Conservation (phyloP, 768 basidiomycete genomes). For the Lentinula edodes region DNA sequence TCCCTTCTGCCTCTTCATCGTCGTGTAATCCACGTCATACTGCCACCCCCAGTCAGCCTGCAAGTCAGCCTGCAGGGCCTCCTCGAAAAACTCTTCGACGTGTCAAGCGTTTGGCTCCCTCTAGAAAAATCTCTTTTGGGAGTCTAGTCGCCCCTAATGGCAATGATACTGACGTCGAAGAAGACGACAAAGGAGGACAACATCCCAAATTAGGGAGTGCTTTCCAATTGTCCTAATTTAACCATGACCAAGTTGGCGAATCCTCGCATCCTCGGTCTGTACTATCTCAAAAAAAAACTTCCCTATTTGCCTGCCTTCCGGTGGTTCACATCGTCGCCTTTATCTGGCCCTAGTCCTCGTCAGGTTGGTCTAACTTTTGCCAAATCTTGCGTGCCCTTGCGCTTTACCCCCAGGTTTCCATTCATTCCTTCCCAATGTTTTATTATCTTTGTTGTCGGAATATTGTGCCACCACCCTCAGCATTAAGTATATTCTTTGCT, state of each 20-base stretch:
- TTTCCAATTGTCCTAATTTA: conserved; percentile 43
- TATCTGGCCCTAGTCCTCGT: not conserved
- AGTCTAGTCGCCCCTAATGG: conserved; percentile 34
- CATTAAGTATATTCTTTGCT: not conserved
- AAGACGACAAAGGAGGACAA: conserved; percentile 27
- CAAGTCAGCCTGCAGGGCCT: conserved; percentile 9
- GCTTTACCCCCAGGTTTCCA: not conserved
- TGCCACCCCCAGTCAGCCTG: conserved; percentile 15
- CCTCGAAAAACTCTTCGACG: conserved; percentile 41
- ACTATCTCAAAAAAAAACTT: not conserved
- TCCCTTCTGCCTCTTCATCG: conserved; percentile 4
- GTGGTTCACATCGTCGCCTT: not conserved
- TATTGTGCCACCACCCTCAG: conserved; percentile 3
- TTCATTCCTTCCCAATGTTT: not conserved
- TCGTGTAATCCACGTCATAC: conserved; percentile 10
- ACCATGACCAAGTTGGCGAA: not conserved
- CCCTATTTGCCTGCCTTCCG: not conserved
- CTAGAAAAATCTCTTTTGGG: conserved; percentile 64
- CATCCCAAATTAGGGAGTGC: conserved; percentile 57
- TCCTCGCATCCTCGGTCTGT: not conserved
- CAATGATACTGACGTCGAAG: conserved; percentile 29
- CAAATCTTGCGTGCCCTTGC: not conserved
- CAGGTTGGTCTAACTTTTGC: not conserved
- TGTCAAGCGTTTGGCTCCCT: conserved; percentile 41
- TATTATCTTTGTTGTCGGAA: conserved; percentile 1